phyloP scores from a whole-genome alignment of 2,329 filamentous ascomycete genomes.

The Clonostachys byssicola region DNA sequence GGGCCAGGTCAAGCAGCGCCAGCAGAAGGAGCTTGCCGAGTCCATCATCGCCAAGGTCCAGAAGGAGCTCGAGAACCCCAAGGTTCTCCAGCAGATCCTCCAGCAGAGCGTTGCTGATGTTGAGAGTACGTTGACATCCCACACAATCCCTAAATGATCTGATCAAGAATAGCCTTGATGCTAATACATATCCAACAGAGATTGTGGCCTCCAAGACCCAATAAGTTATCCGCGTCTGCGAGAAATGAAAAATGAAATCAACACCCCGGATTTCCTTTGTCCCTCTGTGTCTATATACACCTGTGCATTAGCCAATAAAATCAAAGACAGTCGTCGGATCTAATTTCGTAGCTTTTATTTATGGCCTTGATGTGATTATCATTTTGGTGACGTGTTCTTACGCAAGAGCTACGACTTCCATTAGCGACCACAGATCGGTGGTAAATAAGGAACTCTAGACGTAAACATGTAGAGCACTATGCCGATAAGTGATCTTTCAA shows the following conservation, averaged over 20 bases:
- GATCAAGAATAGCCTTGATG: no score
- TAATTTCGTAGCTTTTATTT: constrained; percentile 12
- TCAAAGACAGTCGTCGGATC: constrained; percentile 16
- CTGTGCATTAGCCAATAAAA: constrained; percentile 59
- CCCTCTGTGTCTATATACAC: constrained; percentile 50
- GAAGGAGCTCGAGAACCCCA: constrained; percentile 98
- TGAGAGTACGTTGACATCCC: constrained; percentile 63
- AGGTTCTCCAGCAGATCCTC: constrained; percentile 93
- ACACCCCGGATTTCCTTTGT: constrained; percentile 18
- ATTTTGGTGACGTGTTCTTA: neutral
- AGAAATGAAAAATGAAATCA: constrained; percentile 2
- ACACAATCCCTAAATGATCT: neutral
- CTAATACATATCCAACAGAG: constrained; percentile 29
- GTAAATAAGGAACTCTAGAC: no score
- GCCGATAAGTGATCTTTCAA: no score
- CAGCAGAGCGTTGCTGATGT: constrained; percentile 95
- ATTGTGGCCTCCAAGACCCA: constrained; percentile 60
- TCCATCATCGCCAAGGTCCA: constrained; percentile 94
- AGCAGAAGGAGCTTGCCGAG: constrained; percentile 94
- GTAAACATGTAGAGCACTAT: no score
- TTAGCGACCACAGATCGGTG: neutral
- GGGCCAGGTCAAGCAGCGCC: constrained; percentile 95
- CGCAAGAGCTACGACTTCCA: neutral
- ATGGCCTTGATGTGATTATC: neutral
- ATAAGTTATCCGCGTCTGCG: constrained; percentile 39